phyloP scores from a whole-genome alignment of 2,329 filamentous ascomycete genomes.

The Fusarium neocosmosporiellum region DNA sequence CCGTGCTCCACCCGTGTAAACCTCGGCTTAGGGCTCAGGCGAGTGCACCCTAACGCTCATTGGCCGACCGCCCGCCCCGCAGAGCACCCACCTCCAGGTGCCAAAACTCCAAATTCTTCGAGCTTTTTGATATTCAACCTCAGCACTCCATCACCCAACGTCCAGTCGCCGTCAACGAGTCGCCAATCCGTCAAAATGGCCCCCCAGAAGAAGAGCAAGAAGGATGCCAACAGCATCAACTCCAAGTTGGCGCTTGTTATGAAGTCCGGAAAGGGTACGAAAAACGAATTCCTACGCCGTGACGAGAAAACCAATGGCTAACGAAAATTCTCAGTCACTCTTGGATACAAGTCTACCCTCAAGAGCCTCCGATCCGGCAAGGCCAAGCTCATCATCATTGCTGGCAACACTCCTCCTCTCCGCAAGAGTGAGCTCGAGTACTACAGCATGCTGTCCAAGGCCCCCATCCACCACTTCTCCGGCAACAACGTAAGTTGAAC shows the following conservation, averaged over 20 bases:
- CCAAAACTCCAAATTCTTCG: slow-evolving; percentile 39
- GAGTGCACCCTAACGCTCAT: slow-evolving; percentile 30
- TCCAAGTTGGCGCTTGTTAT: slow-evolving; percentile 71
- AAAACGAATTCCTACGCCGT: not conserved
- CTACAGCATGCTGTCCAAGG: slow-evolving; percentile 93
- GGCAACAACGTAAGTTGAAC: slow-evolving; percentile 94
- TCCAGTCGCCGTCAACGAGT: slow-evolving; percentile 45
- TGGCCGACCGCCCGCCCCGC: slow-evolving; percentile 45
- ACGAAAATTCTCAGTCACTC: slow-evolving; percentile 49
- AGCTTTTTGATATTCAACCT: slow-evolving; percentile 42
- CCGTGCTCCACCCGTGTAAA: slow-evolving; percentile 48
- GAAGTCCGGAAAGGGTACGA: slow-evolving; percentile 80
- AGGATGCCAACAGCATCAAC: slow-evolving; percentile 80
- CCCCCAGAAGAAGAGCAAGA: slow-evolving; percentile 83
- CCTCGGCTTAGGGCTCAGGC: slow-evolving; percentile 54
- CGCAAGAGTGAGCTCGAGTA: slow-evolving; percentile 98
- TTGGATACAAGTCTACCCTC: slow-evolving; percentile 63
- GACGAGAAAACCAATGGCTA: slow-evolving; percentile 7
- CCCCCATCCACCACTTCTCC: slow-evolving; percentile 95
- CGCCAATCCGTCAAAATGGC: slow-evolving; percentile 69
- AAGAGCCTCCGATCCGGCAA: slow-evolving; percentile 95
- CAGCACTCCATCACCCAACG: slow-evolving; percentile 48
- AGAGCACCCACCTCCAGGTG: slow-evolving; percentile 21
- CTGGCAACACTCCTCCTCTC: slow-evolving; percentile 95
- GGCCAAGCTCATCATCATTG: slow-evolving; percentile 97